Evolutionary conservation across 768 basidiomycete genomes (phyloP).

Genomic region (Leucocoprinus sp.): DNA sequence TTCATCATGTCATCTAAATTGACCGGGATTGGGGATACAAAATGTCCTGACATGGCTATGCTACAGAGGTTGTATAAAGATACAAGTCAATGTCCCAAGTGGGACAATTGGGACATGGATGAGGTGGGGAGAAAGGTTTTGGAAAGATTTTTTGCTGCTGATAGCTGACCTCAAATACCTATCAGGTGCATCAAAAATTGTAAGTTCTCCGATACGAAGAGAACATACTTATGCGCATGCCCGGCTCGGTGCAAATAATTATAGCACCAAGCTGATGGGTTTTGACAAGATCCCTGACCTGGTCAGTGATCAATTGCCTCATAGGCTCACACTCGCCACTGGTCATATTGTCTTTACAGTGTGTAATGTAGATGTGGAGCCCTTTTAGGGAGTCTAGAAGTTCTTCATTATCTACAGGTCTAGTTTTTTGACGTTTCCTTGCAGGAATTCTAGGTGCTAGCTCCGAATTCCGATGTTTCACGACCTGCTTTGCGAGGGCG

Average conservation of each 20-base stretch:
- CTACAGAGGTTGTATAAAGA: constrained; percentile 8
- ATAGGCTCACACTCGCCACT: constrained; percentile 40
- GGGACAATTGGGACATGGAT: neutral
- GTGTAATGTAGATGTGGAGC: constrained; percentile 69
- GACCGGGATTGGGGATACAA: constrained; percentile 1
- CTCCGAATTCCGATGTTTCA: constrained; percentile 25
- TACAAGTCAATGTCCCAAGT: constrained; percentile 3
- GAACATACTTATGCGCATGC: constrained; percentile 70
- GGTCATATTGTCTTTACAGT: constrained; percentile 77
- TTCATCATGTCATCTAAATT: constrained; percentile 7
- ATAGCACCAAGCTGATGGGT: constrained; percentile 59
- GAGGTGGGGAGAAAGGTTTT: neutral
- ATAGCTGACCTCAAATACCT: constrained; percentile 10
- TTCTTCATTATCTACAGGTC: constrained; percentile 31
- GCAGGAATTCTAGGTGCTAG: constrained; percentile 15
- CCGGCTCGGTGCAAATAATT: constrained; percentile 67
- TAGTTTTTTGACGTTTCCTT: too few relatives aligned
- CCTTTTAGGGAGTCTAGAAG: constrained; percentile 47
- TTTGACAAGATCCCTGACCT: constrained; percentile 58
- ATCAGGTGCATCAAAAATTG: neutral
- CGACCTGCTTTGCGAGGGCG: constrained; percentile 59
- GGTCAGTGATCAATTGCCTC: constrained; percentile 60
- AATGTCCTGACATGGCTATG: constrained; percentile 7
- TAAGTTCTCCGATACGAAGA: neutral
- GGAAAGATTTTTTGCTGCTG: neutral